Base-by-base conservation (phyloP, 176 grass and related monocot genomes). In the Phyllostachys edulis region DNA sequence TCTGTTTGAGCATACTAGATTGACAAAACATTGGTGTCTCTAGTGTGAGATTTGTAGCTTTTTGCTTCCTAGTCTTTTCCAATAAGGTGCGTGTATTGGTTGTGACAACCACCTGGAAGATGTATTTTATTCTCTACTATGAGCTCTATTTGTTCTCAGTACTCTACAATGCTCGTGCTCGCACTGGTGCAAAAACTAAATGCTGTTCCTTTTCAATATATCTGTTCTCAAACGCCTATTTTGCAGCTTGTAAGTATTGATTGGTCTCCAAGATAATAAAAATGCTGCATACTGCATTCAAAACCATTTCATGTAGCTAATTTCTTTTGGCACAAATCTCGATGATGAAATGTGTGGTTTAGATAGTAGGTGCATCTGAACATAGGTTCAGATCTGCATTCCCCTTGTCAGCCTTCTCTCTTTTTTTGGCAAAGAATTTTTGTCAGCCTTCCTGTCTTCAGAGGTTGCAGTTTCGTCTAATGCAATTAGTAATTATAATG, bases 1-100 rank as follows among this genome's bases (percentile, higher is more conserved):
- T 39, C 17, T 67, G 37, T 86, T 39, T 77, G 17, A 84, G 61
- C 36, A 11, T 66, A 69, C 40, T 51, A 71, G 80, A 14, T 79
- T 83, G 80, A 79, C 73, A 87, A 79, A 81, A 75, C 59, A 40
- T 50, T 87, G 61, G 41, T 69, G 36, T 55, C 73, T 69, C 75
- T 82, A 63, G 15, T 61, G n/a, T 63, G 74, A 47, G 69, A 80
- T 83, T 69, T 23, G 24, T 87, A 84, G 75, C 61, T 84, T 55
- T 13, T 71, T 79, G 45, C 34, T 42, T 87, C 49, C 84, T 83
- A 67, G 79, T 59, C 37, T 79, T 75, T 67, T 75, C 73, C 20
- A 90, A 90, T 87, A 87, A 90, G 80, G 24, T 80, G 85, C 1
- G 10, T 0, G 36, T 75, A 83, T 83, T 63, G 88, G 83, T 77